Conservation (phyloP, 192 early-diverging fungal species). For the Chytriomyces confervae region DNA sequence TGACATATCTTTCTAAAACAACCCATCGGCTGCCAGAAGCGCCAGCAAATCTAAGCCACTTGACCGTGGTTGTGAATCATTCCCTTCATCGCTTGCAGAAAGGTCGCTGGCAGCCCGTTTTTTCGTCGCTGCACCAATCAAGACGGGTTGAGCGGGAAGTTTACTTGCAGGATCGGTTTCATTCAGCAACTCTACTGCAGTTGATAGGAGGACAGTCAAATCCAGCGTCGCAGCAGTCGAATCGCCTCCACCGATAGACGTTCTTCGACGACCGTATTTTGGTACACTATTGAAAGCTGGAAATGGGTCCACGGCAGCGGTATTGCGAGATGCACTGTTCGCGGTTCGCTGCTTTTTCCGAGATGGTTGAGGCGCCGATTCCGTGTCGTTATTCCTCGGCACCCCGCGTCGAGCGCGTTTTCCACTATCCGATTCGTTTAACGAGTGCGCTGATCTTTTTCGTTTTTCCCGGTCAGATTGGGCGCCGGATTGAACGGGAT, state of each 20-base stretch:
- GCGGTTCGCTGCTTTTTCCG: background rate
- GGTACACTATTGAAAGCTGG: background rate
- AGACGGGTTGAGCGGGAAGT: background rate
- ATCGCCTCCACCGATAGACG: background rate
- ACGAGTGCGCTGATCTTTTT: too few relatives aligned
- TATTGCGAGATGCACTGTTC: background rate
- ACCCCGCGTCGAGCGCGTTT: background rate
- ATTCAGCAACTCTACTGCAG: background rate
- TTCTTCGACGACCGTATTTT: background rate
- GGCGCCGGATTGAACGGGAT: too few relatives aligned
- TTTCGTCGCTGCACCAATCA: background rate
- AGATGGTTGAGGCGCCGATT: background rate
- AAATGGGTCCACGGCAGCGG: background rate
- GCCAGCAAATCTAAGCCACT: background rate
- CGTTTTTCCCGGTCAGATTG: too few relatives aligned
- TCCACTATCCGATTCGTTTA: too few relatives aligned
- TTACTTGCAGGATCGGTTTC: background rate
- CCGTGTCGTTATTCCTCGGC: background rate
- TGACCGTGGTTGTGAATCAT: background rate
- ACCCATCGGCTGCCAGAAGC: background rate
- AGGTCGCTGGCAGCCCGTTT: background rate
- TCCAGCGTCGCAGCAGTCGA: background rate
- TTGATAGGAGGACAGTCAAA: background rate
- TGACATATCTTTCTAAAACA: background rate
- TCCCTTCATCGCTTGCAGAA: background rate